Conservation (phyloP, 1,284 basidiomycete species). For the Pterulicium gracile region DNA sequence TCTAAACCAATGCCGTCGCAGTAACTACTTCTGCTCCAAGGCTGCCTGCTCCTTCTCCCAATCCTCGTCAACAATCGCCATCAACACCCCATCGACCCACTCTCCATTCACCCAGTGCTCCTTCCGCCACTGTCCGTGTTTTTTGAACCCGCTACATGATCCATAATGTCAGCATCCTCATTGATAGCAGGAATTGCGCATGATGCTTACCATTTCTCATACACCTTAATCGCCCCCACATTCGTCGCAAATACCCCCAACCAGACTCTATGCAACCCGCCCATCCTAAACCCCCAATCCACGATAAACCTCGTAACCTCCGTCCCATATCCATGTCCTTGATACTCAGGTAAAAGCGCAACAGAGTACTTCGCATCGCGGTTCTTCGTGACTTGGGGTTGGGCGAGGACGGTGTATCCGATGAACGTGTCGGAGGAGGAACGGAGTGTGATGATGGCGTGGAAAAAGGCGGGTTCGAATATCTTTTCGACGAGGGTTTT, state of each 20-base stretch:
- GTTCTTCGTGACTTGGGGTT: conserved; percentile 2
- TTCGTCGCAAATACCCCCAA: conserved; percentile 9
- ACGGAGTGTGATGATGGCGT: conserved; percentile 5
- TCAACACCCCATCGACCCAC: conserved; percentile 10
- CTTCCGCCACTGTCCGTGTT: conserved; percentile 7
- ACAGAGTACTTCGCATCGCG: conserved; percentile 7
- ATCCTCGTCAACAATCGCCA: conserved; percentile 13
- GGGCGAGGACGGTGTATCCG: conserved; percentile 6
- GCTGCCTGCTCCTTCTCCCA: conserved; percentile 6
- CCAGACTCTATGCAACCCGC: conserved; percentile 10
- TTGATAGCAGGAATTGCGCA: not conserved
- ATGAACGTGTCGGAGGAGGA: conserved; percentile 8
- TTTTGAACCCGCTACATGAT: conserved; percentile 7
- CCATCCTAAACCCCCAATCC: conserved; percentile 6
- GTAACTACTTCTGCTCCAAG: not conserved
- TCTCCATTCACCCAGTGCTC: conserved; percentile 9
- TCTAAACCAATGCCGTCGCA: no score
- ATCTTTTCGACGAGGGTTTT: not conserved
- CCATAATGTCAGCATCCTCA: not conserved
- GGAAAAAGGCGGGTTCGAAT: not conserved
- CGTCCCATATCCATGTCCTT: conserved; percentile 10
- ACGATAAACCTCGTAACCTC: conserved; percentile 9
- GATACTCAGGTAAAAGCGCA: not conserved
- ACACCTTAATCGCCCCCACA: conserved; percentile 7
- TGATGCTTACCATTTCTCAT: conserved; percentile 8